phyloP scores from a whole-genome alignment of 768 basidiomycete genomes.

The Leccinum disarticulatum region DNA sequence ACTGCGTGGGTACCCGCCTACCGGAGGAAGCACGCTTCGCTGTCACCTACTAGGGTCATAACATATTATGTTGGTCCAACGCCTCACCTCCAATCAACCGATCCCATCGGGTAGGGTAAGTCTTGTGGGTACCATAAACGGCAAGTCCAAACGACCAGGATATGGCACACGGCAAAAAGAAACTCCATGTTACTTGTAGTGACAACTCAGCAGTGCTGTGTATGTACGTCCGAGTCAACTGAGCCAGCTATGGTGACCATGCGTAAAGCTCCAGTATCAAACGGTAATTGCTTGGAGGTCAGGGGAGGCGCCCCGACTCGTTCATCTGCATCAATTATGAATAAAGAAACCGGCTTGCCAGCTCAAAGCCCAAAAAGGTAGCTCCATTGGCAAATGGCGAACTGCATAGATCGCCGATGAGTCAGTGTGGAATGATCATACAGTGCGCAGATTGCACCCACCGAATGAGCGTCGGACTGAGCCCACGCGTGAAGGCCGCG shows the following conservation, averaged over 20 bases:
- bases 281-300: neutral
- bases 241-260: neutral
- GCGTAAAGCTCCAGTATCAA: neutral
- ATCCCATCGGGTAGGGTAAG: neutral
- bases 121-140: neutral
- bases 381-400: constrained; percentile 74
- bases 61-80: no score
- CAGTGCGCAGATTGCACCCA: constrained; percentile 34
- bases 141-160: neutral
- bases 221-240: neutral
- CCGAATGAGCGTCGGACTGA: constrained; percentile 91
- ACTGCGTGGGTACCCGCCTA: neutral
- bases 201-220: constrained; percentile 7
- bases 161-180: neutral
- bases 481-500: constrained; percentile 86
- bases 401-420: neutral
- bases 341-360: constrained; percentile 76
- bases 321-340: constrained; percentile 23
- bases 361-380: constrained; percentile 94
- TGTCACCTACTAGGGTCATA: neutral
- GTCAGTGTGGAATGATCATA: constrained; percentile 7
- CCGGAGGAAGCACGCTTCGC: neutral
- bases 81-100: no score
- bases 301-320: neutral
- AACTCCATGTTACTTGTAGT: neutral